phyloP scores from a whole-genome alignment of 257 asterid genomes.

The Oldenlandia corymbosa region DNA sequence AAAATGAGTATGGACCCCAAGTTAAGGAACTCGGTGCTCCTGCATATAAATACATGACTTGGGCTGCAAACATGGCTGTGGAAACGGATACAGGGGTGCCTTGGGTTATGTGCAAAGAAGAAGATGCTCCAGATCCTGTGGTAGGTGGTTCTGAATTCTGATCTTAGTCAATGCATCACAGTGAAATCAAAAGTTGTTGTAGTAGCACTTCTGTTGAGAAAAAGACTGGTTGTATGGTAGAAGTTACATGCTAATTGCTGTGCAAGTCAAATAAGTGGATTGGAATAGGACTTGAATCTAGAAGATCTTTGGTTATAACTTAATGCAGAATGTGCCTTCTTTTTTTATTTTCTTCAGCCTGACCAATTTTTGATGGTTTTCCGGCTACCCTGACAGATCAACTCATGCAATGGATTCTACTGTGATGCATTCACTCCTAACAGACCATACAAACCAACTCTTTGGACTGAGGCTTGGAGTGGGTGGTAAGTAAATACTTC shows the following conservation, averaged over 20 bases:
- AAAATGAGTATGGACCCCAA: conserved; percentile 42
- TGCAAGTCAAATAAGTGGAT: too few relatives aligned
- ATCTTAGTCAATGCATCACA: not conserved
- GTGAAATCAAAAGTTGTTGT: not conserved
- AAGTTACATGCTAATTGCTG: not conserved
- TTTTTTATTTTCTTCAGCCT: conserved; percentile 2
- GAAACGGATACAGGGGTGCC: conserved; percentile 41
- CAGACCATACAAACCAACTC: conserved; percentile 74
- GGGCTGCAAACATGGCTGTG: conserved; percentile 52
- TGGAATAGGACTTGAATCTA: not conserved
- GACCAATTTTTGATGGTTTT: conserved; percentile 5
- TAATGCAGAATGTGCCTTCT: not conserved
- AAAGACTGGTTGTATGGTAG: not conserved
- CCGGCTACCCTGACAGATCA: conserved; percentile 46
- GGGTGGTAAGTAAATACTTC: conserved; percentile 53
- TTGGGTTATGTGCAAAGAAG: conserved; percentile 56
- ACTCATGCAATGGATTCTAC: conserved; percentile 94
- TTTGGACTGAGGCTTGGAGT: conserved; percentile 99
- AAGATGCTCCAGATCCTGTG: conserved; percentile 81
- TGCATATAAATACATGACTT: conserved; percentile 29
- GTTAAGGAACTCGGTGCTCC: conserved; percentile 30
- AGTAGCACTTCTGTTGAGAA: not conserved
- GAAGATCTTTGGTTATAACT: not conserved
- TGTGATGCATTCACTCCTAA: conserved; percentile 80
- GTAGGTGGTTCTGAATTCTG: conserved; percentile 30